Evolutionary conservation across 2,329 filamentous ascomycete species (phyloP).

Genomic region (Penicillium sp.): DNA sequence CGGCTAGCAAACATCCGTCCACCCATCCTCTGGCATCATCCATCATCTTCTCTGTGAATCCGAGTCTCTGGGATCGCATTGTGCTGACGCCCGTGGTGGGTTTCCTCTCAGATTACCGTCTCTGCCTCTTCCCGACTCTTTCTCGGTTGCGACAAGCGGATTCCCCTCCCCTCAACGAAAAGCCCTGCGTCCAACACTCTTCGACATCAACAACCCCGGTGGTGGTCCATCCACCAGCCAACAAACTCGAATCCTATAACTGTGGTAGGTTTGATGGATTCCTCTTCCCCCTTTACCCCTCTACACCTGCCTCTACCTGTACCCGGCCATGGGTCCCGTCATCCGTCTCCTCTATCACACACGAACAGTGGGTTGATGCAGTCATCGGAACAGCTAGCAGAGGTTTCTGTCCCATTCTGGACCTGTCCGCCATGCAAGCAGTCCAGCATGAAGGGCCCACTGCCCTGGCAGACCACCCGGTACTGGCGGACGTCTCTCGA

Average conservation of each 20-base stretch:
- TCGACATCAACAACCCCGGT: conserved; percentile 30
- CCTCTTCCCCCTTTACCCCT: conserved; percentile 24
- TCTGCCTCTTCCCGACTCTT: conserved; percentile 27
- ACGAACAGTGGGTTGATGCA: conserved; percentile 35
- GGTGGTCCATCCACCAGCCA: conserved; percentile 32
- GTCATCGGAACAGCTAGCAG: conserved; percentile 32
- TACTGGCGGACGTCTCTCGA: conserved; percentile 29
- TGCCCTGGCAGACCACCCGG: conserved; percentile 33
- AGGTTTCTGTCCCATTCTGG: conserved; percentile 27
- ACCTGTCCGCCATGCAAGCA: conserved; percentile 35
- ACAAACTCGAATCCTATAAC: conserved; percentile 26
- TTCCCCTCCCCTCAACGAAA: conserved; percentile 35
- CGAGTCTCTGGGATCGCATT: conserved; percentile 14
- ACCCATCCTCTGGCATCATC: conserved; percentile 12
- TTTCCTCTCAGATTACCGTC: conserved; percentile 27
- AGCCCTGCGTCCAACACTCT: conserved; percentile 20
- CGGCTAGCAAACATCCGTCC: conserved; percentile 24
- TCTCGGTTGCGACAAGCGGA: conserved; percentile 37
- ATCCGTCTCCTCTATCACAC: conserved; percentile 22
- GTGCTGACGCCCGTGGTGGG: conserved; percentile 25
- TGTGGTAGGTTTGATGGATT: conserved; percentile 41
- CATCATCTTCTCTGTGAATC: conserved; percentile 20
- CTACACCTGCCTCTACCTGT: conserved; percentile 22
- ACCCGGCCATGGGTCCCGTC: conserved; percentile 27
- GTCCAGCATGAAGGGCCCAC: conserved; percentile 35